phyloP scores from a whole-genome alignment of 1,284 basidiomycete genomes.

The Gomphus sp. region DNA sequence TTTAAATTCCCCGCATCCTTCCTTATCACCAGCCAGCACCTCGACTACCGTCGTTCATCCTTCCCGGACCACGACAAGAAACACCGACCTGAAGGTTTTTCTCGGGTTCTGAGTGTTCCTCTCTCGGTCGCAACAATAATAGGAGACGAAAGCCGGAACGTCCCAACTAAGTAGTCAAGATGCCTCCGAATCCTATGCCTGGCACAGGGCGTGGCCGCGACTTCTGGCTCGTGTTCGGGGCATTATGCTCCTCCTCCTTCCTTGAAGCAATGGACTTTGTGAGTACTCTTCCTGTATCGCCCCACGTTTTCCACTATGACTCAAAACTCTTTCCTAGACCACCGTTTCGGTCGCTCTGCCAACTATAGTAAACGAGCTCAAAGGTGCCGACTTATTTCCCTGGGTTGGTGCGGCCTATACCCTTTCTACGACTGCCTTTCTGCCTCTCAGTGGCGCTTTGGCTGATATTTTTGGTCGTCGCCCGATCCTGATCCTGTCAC shows the following conservation, averaged over 20 bases:
- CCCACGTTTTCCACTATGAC: background rate
- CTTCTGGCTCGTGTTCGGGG: conserved; percentile 19
- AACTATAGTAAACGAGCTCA: conserved; percentile 23
- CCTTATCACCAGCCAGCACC: background rate
- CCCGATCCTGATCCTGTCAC: conserved; percentile 24
- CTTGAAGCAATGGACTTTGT: conserved; percentile 18
- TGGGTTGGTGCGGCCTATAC: conserved; percentile 25
- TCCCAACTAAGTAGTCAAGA: background rate
- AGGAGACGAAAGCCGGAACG: background rate
- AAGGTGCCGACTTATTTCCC: conserved; percentile 21
- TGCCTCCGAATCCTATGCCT: background rate
- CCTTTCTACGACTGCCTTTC: conserved; percentile 21
- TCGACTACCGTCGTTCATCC: background rate
- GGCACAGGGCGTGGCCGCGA: background rate
- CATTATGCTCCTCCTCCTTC: conserved; percentile 16
- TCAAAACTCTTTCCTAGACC: conserved; percentile 16
- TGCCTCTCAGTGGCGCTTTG: conserved; percentile 22
- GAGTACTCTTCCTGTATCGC: background rate
- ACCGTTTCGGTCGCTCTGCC: conserved; percentile 26
- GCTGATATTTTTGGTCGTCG: conserved; percentile 23
- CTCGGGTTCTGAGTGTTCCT: no score
- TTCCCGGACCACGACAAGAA: background rate
- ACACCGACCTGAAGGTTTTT: background rate
- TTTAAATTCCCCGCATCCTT: background rate
- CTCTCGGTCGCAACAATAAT: background rate